Evolutionary conservation across 768 basidiomycete species (phyloP).

Genomic region (Tephrocybe sp.): DNA sequence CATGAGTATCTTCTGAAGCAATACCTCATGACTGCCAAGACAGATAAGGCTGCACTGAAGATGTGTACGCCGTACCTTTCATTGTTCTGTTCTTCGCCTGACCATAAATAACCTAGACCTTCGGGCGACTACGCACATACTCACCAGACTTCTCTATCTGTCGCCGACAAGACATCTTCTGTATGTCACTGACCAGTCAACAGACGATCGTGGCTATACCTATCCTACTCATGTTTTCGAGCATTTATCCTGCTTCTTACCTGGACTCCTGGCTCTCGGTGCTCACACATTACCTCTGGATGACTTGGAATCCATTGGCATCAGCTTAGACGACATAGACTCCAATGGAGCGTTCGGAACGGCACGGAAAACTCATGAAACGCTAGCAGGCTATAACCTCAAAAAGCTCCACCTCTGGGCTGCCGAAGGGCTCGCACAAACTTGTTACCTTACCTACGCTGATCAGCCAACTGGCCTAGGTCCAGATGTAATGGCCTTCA

Average conservation of each 20-base stretch:
- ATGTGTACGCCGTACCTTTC: slow-evolving; percentile 50
- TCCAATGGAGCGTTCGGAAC: slow-evolving; percentile 32
- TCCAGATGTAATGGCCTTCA: slow-evolving; percentile 55
- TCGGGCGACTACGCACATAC: slow-evolving; percentile 56
- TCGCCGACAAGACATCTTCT: slow-evolving; percentile 62
- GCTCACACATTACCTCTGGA: slow-evolving; percentile 59
- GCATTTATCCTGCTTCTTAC: slow-evolving; percentile 77
- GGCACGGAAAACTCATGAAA: slow-evolving; percentile 30
- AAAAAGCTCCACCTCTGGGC: slow-evolving; percentile 71
- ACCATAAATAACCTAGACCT: slow-evolving; percentile 43
- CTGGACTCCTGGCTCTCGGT: slow-evolving; percentile 72
- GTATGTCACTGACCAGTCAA: slow-evolving; percentile 58
- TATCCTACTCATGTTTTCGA: slow-evolving; percentile 54
- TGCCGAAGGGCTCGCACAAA: slow-evolving; percentile 71
- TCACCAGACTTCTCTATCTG: slow-evolving; percentile 64
- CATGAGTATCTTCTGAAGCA: slow-evolving; percentile 80
- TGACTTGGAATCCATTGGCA: slow-evolving; percentile 43
- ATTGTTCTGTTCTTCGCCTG: neutral
- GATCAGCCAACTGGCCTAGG: slow-evolving; percentile 69
- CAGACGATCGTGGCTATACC: slow-evolving; percentile 25
- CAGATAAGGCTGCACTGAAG: slow-evolving; percentile 56
- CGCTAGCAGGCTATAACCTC: slow-evolving; percentile 46
- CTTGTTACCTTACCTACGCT: slow-evolving; percentile 68
- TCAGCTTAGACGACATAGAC: slow-evolving; percentile 42
- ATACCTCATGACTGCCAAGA: slow-evolving; percentile 62